phyloP scores from a whole-genome alignment of 352 stramenopile genomes.

The Globisporangium spiculum region DNA sequence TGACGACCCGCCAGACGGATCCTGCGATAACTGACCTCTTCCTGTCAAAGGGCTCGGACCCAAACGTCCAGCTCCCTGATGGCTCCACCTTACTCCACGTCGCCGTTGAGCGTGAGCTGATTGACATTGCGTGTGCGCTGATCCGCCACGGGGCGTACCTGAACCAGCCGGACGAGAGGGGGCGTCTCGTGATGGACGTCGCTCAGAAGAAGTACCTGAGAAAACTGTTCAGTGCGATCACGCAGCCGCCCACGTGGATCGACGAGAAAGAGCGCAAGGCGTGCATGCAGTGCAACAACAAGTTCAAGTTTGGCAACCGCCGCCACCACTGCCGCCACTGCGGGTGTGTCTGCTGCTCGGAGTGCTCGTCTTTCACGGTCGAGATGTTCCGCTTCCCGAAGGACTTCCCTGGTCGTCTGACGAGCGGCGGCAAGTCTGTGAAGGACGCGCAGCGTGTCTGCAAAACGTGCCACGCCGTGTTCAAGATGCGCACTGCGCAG shows the following conservation, averaged over 20 bases:
- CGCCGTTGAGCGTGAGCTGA: conserved; percentile 75
- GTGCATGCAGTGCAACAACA: conserved; percentile 72
- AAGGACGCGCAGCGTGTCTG: conserved; percentile 84
- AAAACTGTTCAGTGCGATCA: conserved; percentile 82
- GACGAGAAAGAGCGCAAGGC: conserved; percentile 65
- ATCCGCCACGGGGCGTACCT: conserved; percentile 71
- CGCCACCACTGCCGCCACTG: conserved; percentile 87
- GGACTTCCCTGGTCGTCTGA: conserved; percentile 72
- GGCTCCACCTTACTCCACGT: conserved; percentile 85
- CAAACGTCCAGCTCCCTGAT: conserved; percentile 70
- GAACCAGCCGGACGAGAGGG: conserved; percentile 70
- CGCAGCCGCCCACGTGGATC: conserved; percentile 72
- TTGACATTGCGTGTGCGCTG: conserved; percentile 72
- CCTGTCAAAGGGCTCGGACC: conserved; percentile 54
- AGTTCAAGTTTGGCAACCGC: conserved; percentile 79
- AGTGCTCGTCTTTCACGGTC: conserved; percentile 76
- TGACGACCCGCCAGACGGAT: conserved; percentile 84
- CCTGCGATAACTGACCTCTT: conserved; percentile 77
- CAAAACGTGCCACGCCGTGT: conserved; percentile 79
- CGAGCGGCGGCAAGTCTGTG: conserved; percentile 55
- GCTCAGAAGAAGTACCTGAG: conserved; percentile 78
- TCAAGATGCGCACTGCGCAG: conserved; percentile 79
- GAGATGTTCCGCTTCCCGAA: conserved; percentile 85
- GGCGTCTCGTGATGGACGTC: conserved; percentile 72
- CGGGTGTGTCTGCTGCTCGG: conserved; percentile 78